phyloP scores from a whole-genome alignment of 2,329 filamentous ascomycete species.

The Xylariaceae sp. region DNA sequence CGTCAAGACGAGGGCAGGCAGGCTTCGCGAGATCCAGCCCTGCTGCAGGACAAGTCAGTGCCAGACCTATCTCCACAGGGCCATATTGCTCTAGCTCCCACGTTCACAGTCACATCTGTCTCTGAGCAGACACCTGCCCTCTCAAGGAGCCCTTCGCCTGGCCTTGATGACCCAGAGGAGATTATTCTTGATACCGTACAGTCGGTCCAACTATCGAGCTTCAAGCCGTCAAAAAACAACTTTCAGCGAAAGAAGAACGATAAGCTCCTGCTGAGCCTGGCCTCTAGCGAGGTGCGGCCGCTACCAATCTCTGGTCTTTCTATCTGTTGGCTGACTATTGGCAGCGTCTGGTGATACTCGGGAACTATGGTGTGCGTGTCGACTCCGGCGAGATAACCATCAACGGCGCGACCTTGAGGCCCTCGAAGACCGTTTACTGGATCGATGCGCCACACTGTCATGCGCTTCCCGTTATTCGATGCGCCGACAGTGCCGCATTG shows the following conservation, averaged over 20 bases:
- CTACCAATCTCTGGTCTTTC: slow-evolving; percentile 5
- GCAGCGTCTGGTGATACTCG: slow-evolving; percentile 56
- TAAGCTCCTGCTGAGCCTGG: slow-evolving; percentile 16
- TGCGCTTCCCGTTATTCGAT: slow-evolving; percentile 59
- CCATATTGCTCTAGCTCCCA: no score
- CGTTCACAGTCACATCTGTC: no score
- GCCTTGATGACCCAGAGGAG: not conserved
- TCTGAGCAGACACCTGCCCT: not conserved
- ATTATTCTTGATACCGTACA: slow-evolving; percentile 3
- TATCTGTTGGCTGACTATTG: slow-evolving; percentile 4
- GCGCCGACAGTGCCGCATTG: slow-evolving; percentile 39
- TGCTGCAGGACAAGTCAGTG: no score
- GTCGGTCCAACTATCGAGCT: slow-evolving; percentile 19
- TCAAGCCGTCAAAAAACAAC: slow-evolving; percentile 20
- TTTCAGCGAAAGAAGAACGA: slow-evolving; percentile 16
- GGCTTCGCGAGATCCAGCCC: no score
- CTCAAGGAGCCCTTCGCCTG: slow-evolving; percentile 5
- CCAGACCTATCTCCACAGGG: no score
- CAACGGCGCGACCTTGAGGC: slow-evolving; percentile 53
- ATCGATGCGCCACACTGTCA: slow-evolving; percentile 62
- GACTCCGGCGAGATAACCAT: slow-evolving; percentile 55
- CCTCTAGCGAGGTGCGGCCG: slow-evolving; percentile 22
- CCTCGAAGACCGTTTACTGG: slow-evolving; percentile 41
- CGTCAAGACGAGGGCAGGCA: no score
- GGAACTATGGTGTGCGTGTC: slow-evolving; percentile 60